Evolutionary conservation across 192 early-diverging fungal species (phyloP).

Genomic region (Backusella westeae): DNA sequence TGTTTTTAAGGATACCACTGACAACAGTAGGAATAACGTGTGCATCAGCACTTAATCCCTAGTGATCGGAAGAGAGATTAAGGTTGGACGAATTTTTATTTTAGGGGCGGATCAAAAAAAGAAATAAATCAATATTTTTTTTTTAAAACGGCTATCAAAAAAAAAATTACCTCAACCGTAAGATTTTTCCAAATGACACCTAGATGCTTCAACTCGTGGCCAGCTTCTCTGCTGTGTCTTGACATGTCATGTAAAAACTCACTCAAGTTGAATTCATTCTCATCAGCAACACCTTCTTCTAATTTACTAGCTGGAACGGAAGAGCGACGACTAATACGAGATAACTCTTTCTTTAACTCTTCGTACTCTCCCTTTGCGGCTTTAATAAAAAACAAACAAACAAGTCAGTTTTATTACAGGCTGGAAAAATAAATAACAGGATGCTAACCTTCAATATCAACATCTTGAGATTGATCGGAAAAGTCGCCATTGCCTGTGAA

Average conservation of each 20-base stretch:
- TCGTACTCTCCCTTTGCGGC: slow-evolving; percentile 28
- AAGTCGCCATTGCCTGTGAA: not conserved
- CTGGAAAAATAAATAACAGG: not conserved
- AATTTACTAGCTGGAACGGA: slow-evolving; percentile 15
- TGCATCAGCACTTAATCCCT: slow-evolving; percentile 32
- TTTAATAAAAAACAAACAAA: slow-evolving; percentile 7
- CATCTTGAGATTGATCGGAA: not conserved
- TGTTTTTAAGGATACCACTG: not conserved
- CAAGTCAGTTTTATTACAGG: not conserved
- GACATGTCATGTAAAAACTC: slow-evolving; percentile 25
- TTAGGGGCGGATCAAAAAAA: slow-evolving; percentile 3
- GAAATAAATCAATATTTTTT: not conserved
- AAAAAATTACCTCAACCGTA: slow-evolving; percentile 18
- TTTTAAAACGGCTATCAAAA: slow-evolving; percentile 2
- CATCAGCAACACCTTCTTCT: slow-evolving; percentile 23
- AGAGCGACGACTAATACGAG: slow-evolving; percentile 21
- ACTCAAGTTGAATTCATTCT: slow-evolving; percentile 31
- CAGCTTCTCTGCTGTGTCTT: slow-evolving; percentile 1
- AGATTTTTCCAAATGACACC: slow-evolving; percentile 35
- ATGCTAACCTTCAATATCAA: slow-evolving; percentile 8
- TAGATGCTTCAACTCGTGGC: slow-evolving; percentile 14
- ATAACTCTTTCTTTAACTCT: slow-evolving; percentile 24
- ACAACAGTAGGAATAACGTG: slow-evolving; percentile 27
- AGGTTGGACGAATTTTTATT: not conserved
- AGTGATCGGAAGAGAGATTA: not conserved